Evolutionary conservation across 805 yeast genomes (phyloP), one percentile per base, ranked within the genome.

Genomic region (Teunomyces barrocoloradensis): DNA sequence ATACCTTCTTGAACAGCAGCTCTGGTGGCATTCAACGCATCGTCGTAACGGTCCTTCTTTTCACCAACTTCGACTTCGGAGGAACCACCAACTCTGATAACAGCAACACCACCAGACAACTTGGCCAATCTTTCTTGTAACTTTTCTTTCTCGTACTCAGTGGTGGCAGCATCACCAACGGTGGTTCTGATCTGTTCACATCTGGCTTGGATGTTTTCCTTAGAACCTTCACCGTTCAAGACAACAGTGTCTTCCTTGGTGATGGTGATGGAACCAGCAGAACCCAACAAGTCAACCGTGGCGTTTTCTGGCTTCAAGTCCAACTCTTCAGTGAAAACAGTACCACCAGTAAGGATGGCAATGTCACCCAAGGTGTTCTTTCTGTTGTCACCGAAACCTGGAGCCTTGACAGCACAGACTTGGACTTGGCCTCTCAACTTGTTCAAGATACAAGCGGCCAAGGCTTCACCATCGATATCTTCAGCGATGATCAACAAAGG

Each of bases 1-100:
- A 94, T 90, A 75, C 99, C 99, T 74, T 89, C 96, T 74, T 92
- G 92, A 54, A 94, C 96, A 56, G 99, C 99, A 49, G 99, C 97
- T 74, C 98, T 89, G 45, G 98, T 94, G 47, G 99, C 97, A 67
- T 94, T 92, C 67, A 94, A 80, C 23, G 99, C 98, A 76, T 94
- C 99, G 63, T 94, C 98, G 65, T 90, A 89, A 75, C 99, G 87
- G 71, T 94, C 99, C 79, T 94, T 94, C 94, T 94, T 94, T 80
- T 94, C 99, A 65, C 97, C 95, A 57, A 94, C 99, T 76, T 94
- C 98, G 57, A 94, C 87, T 76, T 94, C 98, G 18, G 96, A 87
- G 40, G 96, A 70, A 59, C 99, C 99, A 69, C 99, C 99, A 53
- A 92, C 98, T 78, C 87, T 88, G 64, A 94, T 80, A 55, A 94